Base-by-base conservation (phyloP, 371 early-diverging fungal species). In the Zychaea mexicana region DNA sequence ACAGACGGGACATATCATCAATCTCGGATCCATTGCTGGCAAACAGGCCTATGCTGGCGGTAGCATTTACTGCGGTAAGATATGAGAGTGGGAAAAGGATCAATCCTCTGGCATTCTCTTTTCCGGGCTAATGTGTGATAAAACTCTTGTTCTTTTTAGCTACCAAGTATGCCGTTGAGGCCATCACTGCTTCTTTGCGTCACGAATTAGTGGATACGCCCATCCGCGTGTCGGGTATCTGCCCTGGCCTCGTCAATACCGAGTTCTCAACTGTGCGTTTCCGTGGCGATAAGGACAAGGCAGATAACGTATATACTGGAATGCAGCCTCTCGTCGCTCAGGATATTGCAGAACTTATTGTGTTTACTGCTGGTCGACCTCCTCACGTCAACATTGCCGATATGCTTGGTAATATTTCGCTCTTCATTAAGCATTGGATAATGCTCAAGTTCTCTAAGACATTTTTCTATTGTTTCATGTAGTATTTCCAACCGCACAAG, bases 191-290 rank as follows among this genome's bases (percentile, higher is more conserved):
- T 33, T 77, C 96, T 0, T 72, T 98, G 68, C 73, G 93, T 8
- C 80, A 86, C 57, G 98, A 98, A 72, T 86, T 95, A 7, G 83
- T 93, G 9, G 77, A 82, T 39, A 90, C 93, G 1, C 89, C 90
- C 12, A 88, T 98, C 46, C 81, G 88, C 7, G 90, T 94, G 36
- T 87, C 87, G 22, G 84, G 84, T 62, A 89, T 93, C 28, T 82
- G 82, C 30, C 92, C 93, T 45, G 93, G 94, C 61, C 71, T 92
- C 77, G 96, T 94, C 1, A 90, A 97, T 74, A 97, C 96, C 4
- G 96, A 97, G 71, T 97, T 96, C 83, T 93, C 94, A 3, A 79
- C 90, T 13, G 82, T 97, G 17, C 81, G 97, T 22, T 96, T 92
- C 77, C 62, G 78, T 28, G 96, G 96, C 3, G 94, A 96, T 69